phyloP scores from a whole-genome alignment of 2,329 filamentous ascomycete genomes.

The Fusarium sp. region DNA sequence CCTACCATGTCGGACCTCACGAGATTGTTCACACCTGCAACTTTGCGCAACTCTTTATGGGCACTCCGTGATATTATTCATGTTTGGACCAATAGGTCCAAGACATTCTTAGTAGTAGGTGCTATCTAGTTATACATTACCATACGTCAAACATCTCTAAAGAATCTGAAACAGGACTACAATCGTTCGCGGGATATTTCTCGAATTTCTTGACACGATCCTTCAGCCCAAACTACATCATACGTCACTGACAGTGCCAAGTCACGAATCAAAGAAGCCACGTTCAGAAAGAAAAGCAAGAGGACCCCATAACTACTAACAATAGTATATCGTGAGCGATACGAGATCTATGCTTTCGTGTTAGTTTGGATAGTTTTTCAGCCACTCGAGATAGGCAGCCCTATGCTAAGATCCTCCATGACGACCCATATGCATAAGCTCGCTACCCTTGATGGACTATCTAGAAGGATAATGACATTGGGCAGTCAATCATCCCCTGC shows the following conservation, averaged over 20 bases:
- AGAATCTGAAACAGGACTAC: neutral
- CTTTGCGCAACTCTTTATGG: neutral
- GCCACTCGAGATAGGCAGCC: neutral
- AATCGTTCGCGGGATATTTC: neutral
- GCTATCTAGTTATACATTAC: neutral
- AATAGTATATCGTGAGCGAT: neutral
- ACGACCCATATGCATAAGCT: neutral
- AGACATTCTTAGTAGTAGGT: neutral
- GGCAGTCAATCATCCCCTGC: neutral
- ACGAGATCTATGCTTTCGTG: neutral
- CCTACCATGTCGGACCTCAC: neutral
- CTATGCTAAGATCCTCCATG: neutral
- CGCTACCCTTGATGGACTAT: neutral
- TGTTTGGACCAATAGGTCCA: neutral
- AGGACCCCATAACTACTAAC: neutral
- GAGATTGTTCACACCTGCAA: neutral
- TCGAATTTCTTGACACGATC: neutral
- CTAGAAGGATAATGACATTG: neutral
- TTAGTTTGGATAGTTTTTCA: neutral
- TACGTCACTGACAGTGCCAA: neutral
- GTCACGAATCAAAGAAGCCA: neutral
- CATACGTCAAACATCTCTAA: neutral
- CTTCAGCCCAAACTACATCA: neutral
- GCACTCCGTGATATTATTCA: neutral
- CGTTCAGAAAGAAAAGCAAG: neutral